Evolutionary conservation across 2,329 filamentous ascomycete genomes (phyloP).

Genomic region (Drechslerella dactyloides): DNA sequence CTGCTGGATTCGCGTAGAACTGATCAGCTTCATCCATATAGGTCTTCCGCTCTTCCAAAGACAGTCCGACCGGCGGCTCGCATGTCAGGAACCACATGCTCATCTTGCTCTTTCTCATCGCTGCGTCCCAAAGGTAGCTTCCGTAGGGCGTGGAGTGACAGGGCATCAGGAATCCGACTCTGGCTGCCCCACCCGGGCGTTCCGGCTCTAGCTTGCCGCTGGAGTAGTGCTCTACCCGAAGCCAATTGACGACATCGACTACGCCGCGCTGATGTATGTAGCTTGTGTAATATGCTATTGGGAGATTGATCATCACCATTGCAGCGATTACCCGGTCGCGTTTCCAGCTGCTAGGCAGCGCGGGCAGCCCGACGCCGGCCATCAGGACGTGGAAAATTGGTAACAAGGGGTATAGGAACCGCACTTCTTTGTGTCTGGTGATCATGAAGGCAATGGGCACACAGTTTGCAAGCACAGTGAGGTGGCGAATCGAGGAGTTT

Average conservation of each 20-base stretch:
- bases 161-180: slow-evolving; percentile 82
- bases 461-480: slow-evolving; percentile 11
- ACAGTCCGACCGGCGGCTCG: slow-evolving; percentile 33
- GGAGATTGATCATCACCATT: slow-evolving; percentile 69
- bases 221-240: slow-evolving; percentile 67
- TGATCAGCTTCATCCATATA: slow-evolving; percentile 91
- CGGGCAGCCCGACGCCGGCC: slow-evolving; percentile 62
- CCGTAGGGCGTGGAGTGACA: slow-evolving; percentile 93
- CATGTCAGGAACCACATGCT: slow-evolving; percentile 54
- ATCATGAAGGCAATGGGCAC: slow-evolving; percentile 56
- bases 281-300: slow-evolving; percentile 75
- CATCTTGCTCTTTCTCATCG: slow-evolving; percentile 61
- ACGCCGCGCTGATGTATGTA: slow-evolving; percentile 81
- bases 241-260: slow-evolving; percentile 73
- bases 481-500: slow-evolving; percentile 57
- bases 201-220: slow-evolving; percentile 16
- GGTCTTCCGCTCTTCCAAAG: slow-evolving; percentile 63
- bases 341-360: slow-evolving; percentile 32
- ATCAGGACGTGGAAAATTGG: slow-evolving; percentile 83
- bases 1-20: slow-evolving; percentile 74
- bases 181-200: slow-evolving; percentile 58
- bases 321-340: slow-evolving; percentile 44
- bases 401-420: slow-evolving; percentile 92
- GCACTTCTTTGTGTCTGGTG: slow-evolving; percentile 94
- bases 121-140: slow-evolving; percentile 72